Evolutionary conservation across 2,329 filamentous ascomycete species (phyloP).

Genomic region (Blastomyces percursus): DNA sequence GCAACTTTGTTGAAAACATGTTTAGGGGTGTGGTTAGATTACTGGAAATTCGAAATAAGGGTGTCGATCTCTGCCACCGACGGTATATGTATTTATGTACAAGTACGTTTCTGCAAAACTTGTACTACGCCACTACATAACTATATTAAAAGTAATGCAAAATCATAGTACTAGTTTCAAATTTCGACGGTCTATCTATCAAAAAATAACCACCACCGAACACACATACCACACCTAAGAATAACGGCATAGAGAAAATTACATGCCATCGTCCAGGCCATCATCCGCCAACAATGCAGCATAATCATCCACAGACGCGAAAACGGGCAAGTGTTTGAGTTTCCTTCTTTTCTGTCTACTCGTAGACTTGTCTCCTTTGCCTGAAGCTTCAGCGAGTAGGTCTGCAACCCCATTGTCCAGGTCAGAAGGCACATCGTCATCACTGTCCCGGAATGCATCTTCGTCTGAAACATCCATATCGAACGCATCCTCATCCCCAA

Average conservation of each 20-base stretch:
- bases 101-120: background rate
- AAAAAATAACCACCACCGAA: background rate
- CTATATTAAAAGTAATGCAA: background rate
- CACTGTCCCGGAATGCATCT: conserved; percentile 41
- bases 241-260: background rate
- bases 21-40: background rate
- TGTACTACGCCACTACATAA: background rate
- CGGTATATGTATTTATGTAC: background rate
- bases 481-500: conserved; percentile 45
- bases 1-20: background rate
- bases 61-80: background rate
- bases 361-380: conserved; percentile 26
- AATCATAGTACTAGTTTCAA: background rate
- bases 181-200: background rate
- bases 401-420: conserved; percentile 33
- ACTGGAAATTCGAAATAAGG: background rate
- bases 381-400: conserved; percentile 32
- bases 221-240: background rate
- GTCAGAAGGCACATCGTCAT: conserved; percentile 45
- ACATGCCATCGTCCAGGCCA: conserved; percentile 34
- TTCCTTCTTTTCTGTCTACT: conserved; percentile 60
- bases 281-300: conserved; percentile 70
- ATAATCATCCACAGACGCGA: conserved; percentile 90
- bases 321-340: conserved; percentile 79
- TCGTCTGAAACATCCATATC: conserved; percentile 39